A percentile compares a stretch with the other conserved stretches of the same genome.
phyloP scores from a whole-genome alignment of 257 asterid genomes.

The Rauvolfia tetraphylla region DNA sequence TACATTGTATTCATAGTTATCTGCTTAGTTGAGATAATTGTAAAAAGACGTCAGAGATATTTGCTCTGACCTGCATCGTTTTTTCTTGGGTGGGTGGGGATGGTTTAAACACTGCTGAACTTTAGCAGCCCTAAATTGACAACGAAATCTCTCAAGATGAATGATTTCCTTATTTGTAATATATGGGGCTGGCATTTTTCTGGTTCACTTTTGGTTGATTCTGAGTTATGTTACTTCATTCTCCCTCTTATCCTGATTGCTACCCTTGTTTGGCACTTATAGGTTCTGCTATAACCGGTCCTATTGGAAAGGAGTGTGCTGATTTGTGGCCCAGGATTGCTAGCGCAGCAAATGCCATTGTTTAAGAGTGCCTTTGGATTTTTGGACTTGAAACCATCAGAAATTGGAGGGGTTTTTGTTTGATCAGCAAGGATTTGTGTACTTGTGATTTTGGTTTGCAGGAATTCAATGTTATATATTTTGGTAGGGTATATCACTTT shows the following conservation, averaged over 20 bases:
- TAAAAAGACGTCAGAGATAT: too few relatives aligned
- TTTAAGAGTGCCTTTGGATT: constrained; percentile 3
- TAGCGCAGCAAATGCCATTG: constrained; percentile 44
- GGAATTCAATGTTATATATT: not conserved
- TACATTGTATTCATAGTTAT: not conserved
- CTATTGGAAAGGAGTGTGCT: constrained; percentile 56
- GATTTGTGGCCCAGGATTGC: constrained; percentile 58
- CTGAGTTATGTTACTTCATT: not conserved
- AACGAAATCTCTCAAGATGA: not conserved
- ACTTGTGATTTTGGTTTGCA: not conserved
- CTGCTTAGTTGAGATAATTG: not conserved
- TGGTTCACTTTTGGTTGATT: not conserved
- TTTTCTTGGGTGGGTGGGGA: not conserved
- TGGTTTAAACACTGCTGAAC: too few relatives aligned
- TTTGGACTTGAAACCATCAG: not conserved
- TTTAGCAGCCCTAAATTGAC: not conserved
- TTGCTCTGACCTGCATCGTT: not conserved
- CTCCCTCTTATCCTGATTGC: not conserved
- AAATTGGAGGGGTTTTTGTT: not conserved
- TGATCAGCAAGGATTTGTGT: not conserved
- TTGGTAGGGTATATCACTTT: not conserved
- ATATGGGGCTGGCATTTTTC: not conserved
- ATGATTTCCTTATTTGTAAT: not conserved
- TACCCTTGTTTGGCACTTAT: not conserved
- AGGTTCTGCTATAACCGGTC: constrained; percentile 52